Conservation (phyloP, 176 grass and related monocot genomes). For the Dactylis glomerata region DNA sequence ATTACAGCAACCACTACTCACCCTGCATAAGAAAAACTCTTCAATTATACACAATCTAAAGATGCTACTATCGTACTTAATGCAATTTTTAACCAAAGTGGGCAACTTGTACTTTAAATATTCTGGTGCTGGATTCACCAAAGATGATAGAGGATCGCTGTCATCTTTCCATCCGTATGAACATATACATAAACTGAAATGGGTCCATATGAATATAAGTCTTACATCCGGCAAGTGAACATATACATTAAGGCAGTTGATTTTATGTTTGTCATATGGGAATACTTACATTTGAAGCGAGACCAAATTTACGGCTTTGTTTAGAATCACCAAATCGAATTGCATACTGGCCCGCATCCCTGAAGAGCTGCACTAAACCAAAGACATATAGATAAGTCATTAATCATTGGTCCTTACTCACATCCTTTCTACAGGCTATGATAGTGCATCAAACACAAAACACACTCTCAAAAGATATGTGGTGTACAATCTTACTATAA, state of each 20-base stretch:
- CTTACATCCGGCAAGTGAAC: background rate
- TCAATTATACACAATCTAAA: too few species aligned
- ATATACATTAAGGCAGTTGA: background rate
- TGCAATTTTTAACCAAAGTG: too few species aligned
- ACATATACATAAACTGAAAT: background rate
- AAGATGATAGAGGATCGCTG: too few species aligned
- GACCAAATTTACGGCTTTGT: slow-evolving; percentile 29
- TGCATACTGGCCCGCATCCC: slow-evolving; percentile 94
- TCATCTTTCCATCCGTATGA: too few species aligned
- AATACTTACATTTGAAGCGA: slow-evolving; percentile 41
- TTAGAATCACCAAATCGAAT: slow-evolving; percentile 75
- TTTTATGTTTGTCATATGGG: background rate
- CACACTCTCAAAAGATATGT: background rate
- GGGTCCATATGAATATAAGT: background rate
- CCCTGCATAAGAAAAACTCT: too few species aligned
- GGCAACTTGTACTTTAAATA: too few species aligned
- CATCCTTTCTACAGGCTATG: slow-evolving; percentile 8
- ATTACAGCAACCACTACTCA: too few species aligned
- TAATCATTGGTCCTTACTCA: too few species aligned
- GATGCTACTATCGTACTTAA: too few species aligned
- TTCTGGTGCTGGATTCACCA: too few species aligned
- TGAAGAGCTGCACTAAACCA: slow-evolving; percentile 71
- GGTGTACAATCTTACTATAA: background rate
- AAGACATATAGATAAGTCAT: background rate
- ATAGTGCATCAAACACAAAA: background rate